Conservation (phyloP, 2,329 filamentous ascomycete species). For the Hypoxylon sp. region DNA sequence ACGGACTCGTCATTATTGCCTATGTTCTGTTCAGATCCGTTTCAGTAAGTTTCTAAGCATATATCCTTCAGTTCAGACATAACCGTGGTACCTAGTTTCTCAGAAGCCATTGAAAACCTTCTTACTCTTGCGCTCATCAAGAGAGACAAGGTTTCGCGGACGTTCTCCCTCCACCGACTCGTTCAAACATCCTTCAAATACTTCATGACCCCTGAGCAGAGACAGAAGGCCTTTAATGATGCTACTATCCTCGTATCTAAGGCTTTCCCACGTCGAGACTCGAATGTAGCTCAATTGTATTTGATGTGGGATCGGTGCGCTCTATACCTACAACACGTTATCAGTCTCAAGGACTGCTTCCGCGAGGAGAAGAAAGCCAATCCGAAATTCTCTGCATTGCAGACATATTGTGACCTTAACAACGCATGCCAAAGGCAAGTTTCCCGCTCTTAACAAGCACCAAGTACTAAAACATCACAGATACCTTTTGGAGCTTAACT, state of each 20-base stretch:
- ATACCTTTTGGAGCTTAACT: no score
- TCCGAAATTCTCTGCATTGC: no score
- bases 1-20: no score
- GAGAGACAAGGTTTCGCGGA: not conserved
- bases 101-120: not conserved
- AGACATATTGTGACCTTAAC: no score
- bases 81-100: not conserved
- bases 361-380: not conserved
- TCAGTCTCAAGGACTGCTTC: not conserved
- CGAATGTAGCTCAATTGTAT: not conserved
- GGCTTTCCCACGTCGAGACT: not conserved
- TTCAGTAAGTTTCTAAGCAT: no score
- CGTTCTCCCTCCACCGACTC: not conserved
- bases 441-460: no score
- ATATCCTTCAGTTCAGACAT: no score
- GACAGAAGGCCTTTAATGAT: not conserved
- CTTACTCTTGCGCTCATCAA: not conserved
- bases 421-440: no score
- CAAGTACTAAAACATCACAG: no score
- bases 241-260: not conserved
- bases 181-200: not conserved
- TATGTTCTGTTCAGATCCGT: no score
- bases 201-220: not conserved
- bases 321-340: slow-evolving; percentile 1
- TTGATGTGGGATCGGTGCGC: not conserved